Conservation (phyloP, 805 yeast genomes). For the Candida silvatica region DNA sequence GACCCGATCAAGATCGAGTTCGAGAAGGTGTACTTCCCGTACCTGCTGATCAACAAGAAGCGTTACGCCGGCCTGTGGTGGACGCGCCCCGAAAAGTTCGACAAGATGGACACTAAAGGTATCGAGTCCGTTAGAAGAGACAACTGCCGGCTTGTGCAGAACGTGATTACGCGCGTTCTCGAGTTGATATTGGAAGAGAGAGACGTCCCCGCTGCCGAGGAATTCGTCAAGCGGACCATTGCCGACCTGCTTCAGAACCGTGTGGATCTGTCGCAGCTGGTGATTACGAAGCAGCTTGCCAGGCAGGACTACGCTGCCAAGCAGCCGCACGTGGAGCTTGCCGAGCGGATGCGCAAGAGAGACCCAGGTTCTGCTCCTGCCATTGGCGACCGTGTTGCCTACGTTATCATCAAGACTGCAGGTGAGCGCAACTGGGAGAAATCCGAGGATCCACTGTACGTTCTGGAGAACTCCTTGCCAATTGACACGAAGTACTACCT, state of each 20-base stretch:
- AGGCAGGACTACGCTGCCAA: conserved; percentile 89
- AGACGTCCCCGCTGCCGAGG: conserved; percentile 77
- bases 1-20: conserved; percentile 92
- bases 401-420: conserved; percentile 79
- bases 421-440: conserved; percentile 88
- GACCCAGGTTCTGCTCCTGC: conserved; percentile 97
- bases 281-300: conserved; percentile 87
- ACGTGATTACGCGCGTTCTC: conserved; percentile 86
- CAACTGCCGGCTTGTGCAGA: conserved; percentile 89
- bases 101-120: conserved; percentile 97
- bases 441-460: conserved; percentile 94
- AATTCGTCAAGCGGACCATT: conserved; percentile 78
- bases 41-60: conserved; percentile 86
- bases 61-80: conserved; percentile 96
- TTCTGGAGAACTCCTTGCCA: conserved; percentile 83
- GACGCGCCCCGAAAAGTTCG: conserved; percentile 88
- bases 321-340: conserved; percentile 95
- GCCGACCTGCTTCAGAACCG: conserved; percentile 86
- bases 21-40: conserved; percentile 95
- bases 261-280: conserved; percentile 86
- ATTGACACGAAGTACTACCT: conserved; percentile 91
- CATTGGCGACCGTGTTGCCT: conserved; percentile 96
- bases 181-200: conserved; percentile 80
- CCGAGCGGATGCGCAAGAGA: conserved; percentile 92
- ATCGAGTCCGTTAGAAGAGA: conserved; percentile 98